Conservation (phyloP, 805 yeast genomes). For the Candida pini region DNA sequence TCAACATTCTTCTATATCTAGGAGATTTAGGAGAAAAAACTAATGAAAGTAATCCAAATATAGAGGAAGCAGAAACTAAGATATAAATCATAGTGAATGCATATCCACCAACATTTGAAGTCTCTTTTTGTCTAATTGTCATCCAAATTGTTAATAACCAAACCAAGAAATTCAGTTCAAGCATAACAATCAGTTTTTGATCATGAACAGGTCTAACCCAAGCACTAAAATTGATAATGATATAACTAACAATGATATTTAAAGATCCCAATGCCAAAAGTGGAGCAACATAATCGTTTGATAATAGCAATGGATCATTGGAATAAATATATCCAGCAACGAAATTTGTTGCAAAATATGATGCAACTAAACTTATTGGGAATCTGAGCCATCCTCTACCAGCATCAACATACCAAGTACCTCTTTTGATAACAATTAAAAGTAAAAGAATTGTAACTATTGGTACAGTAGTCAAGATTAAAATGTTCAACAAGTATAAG, state of each 20-base stretch:
- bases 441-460: slow-evolving; percentile 42
- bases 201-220: slow-evolving; percentile 47
- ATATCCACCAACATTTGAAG: slow-evolving; percentile 51
- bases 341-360: slow-evolving; percentile 34
- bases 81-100: slow-evolving; percentile 40
- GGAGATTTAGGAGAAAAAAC: slow-evolving; percentile 25
- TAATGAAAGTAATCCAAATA: slow-evolving; percentile 51
- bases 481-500: slow-evolving; percentile 47
- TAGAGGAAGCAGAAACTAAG: slow-evolving; percentile 40
- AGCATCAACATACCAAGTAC: slow-evolving; percentile 40
- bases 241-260: slow-evolving; percentile 50
- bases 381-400: slow-evolving; percentile 46
- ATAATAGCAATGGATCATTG: slow-evolving; percentile 45
- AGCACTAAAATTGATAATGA: slow-evolving; percentile 42
- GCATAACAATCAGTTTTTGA: slow-evolving; percentile 51
- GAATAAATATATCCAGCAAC: slow-evolving; percentile 36
- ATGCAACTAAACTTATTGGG: slow-evolving; percentile 49
- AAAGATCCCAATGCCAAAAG: slow-evolving; percentile 42
- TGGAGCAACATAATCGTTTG: slow-evolving; percentile 45
- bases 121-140: slow-evolving; percentile 43
- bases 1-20: slow-evolving; percentile 13
- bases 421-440: slow-evolving; percentile 38
- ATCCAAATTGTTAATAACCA: slow-evolving; percentile 54
- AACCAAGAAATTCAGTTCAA: slow-evolving; percentile 47
- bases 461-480: slow-evolving; percentile 52